These are phyloP conservation scores for Sporothrix brunneoviolacea DNA, from an alignment of 2,329 filamentous ascomycete species.

Conservation along the genomic window DNA sequence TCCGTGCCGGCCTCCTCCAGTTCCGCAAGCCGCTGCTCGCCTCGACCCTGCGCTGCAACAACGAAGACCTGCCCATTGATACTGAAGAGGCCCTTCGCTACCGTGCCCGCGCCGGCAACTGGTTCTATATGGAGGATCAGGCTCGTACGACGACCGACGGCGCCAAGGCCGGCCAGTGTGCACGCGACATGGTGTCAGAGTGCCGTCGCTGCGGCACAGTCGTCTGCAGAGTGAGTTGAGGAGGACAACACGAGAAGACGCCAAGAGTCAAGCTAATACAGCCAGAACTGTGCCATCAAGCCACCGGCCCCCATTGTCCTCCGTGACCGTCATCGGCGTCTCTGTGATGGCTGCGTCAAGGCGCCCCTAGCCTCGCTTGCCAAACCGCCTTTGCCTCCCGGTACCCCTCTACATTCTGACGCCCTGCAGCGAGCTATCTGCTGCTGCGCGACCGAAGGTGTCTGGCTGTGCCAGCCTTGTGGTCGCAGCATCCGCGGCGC, in stretches of 20 bases:
- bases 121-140: constrained; percentile 53
- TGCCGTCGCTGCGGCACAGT: constrained; percentile 72
- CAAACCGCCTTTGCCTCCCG: constrained; percentile 36
- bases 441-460: constrained; percentile 46
- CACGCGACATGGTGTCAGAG: constrained; percentile 77
- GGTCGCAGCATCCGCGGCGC: constrained; percentile 61
- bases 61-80: constrained; percentile 55
- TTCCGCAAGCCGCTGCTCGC: constrained; percentile 67
- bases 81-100: constrained; percentile 51
- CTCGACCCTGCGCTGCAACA: constrained; percentile 72
- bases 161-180: constrained; percentile 71
- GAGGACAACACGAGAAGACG: too few species aligned
- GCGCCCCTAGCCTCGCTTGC: constrained; percentile 57
- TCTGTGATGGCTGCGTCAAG: constrained; percentile 69
- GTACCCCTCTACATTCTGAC: constrained; percentile 44
- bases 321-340: constrained; percentile 68
- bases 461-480: constrained; percentile 85
- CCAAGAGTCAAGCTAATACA: too few species aligned
- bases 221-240: constrained; percentile 70
- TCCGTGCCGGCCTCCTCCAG: constrained; percentile 70
- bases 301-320: constrained; percentile 62
- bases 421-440: constrained; percentile 51
- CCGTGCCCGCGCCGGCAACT: constrained; percentile 50
- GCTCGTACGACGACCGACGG: constrained; percentile 36
- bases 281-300: constrained; percentile 84